Evolutionary conservation across 2,329 filamentous ascomycete species (phyloP).

Genomic region (Amesomyces nigricolor): DNA sequence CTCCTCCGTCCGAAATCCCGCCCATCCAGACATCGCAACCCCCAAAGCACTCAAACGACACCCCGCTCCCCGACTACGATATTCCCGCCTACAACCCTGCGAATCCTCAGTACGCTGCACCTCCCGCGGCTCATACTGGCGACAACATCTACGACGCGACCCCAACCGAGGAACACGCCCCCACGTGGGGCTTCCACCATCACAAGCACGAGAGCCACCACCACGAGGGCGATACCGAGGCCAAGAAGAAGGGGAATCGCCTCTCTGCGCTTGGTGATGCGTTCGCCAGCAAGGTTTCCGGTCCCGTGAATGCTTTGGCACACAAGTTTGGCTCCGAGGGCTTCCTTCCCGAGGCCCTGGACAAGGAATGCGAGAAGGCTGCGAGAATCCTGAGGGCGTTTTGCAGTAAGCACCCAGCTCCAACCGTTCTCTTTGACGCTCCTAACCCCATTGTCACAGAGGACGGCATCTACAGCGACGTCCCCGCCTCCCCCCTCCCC

Average conservation of each 20-base stretch:
- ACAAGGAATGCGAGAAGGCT: constrained; percentile 88
- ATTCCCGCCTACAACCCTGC: constrained; percentile 24
- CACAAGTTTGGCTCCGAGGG: constrained; percentile 79
- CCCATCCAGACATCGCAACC: constrained; percentile 19
- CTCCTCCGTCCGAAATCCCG: constrained; percentile 28
- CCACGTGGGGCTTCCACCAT: constrained; percentile 12
- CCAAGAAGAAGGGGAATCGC: constrained; percentile 21
- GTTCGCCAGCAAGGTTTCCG: constrained; percentile 48
- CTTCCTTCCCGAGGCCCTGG: constrained; percentile 79
- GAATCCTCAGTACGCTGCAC: constrained; percentile 22
- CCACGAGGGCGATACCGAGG: constrained; percentile 10
- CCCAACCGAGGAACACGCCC: constrained; percentile 22
- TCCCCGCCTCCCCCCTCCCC: constrained; percentile 25
- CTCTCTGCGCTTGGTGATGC: constrained; percentile 11
- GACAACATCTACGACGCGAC: constrained; percentile 26
- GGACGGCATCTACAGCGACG: constrained; percentile 47
- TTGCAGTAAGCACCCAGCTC: constrained; percentile 56
- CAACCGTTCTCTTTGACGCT: not conserved
- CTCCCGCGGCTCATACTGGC: not conserved
- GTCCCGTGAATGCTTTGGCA: constrained; percentile 72
- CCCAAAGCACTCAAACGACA: constrained; percentile 26
- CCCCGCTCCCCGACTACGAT: constrained; percentile 27
- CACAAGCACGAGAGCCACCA: constrained; percentile 9
- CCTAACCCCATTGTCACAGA: constrained; percentile 31
- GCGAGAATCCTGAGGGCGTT: constrained; percentile 78